Evolutionary conservation across 768 basidiomycete species (phyloP).

Genomic region (Guyanaporus albipodus): DNA sequence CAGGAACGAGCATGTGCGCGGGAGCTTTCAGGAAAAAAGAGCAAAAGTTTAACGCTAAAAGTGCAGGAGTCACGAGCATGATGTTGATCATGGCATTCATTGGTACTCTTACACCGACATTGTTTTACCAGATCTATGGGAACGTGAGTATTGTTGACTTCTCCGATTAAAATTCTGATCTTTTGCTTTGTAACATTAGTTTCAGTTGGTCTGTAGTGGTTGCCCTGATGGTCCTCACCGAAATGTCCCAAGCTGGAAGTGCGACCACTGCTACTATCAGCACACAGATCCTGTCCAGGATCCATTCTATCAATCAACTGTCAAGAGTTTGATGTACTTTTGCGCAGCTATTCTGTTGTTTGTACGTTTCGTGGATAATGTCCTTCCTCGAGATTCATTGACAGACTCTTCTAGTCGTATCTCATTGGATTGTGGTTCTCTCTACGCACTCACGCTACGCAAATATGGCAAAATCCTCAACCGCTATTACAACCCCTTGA

Average conservation of each 20-base stretch:
- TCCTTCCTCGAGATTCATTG: slow-evolving; percentile 5
- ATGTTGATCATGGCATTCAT: slow-evolving; percentile 99
- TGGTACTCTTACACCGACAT: slow-evolving; percentile 87
- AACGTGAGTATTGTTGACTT: slow-evolving; percentile 59
- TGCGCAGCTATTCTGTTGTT: slow-evolving; percentile 88
- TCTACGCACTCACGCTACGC: slow-evolving; percentile 92
- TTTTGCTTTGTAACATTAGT: slow-evolving; percentile 44
- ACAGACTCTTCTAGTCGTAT: slow-evolving; percentile 64
- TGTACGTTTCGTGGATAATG: slow-evolving; percentile 48
- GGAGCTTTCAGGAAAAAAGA: slow-evolving; percentile 89
- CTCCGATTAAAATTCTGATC: slow-evolving; percentile 1
- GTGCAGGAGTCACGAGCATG: slow-evolving; percentile 97
- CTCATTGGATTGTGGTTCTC: slow-evolving; percentile 98
- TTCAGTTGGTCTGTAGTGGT: slow-evolving; percentile 80
- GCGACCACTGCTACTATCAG: slow-evolving; percentile 90
- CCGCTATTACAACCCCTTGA: slow-evolving; percentile 70
- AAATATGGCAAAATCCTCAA: slow-evolving; percentile 99
- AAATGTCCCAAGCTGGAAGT: slow-evolving; percentile 59
- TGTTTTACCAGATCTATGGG: slow-evolving; percentile 98
- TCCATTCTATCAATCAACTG: slow-evolving; percentile 95
- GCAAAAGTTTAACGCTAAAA: slow-evolving; percentile 98
- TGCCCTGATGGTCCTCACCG: slow-evolving; percentile 49
- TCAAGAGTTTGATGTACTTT: slow-evolving; percentile 93
- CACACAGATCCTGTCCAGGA: slow-evolving; percentile 91
- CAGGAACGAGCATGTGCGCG: slow-evolving; percentile 92